These are phyloP conservation scores for Podila horticola DNA, from an alignment of 192 early-diverging fungal genomes.

Conservation along the genomic window DNA sequence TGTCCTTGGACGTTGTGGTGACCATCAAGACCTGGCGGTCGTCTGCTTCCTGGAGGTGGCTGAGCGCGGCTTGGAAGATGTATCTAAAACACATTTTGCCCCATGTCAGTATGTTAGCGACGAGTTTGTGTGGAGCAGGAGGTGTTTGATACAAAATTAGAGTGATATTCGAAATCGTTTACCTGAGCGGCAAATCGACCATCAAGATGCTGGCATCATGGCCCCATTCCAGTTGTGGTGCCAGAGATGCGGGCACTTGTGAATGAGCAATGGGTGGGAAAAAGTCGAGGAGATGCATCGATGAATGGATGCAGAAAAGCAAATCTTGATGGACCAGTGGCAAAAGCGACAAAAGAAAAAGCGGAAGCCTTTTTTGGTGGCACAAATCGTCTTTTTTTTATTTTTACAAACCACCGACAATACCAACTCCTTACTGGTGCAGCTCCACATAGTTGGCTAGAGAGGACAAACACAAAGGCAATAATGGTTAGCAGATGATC, in stretches of 20 bases:
- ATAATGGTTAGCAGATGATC: background rate
- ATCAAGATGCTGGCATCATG: slow-evolving; percentile 6
- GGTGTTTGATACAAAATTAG: background rate
- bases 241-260: background rate
- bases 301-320: too few species aligned
- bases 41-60: slow-evolving; percentile 3
- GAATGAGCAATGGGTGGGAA: slow-evolving; percentile 10
- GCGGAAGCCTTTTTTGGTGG: background rate
- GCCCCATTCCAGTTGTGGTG: background rate
- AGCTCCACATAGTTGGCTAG: slow-evolving; percentile 66
- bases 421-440: slow-evolving; percentile 20
- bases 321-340: too few species aligned
- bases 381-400: background rate
- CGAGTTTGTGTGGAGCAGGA: background rate
- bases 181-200: slow-evolving; percentile 25
- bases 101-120: background rate
- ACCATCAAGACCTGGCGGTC: slow-evolving; percentile 21
- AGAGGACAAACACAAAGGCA: slow-evolving; percentile 1
- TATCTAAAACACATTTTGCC: slow-evolving; percentile 12
- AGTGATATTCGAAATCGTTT: background rate
- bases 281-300: slow-evolving; percentile 24
- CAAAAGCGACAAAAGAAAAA: too few species aligned
- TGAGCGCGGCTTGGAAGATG: slow-evolving; percentile 29
- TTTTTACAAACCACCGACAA: background rate
- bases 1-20: background rate